A percentile compares a stretch with the other conserved stretches of the same genome.
Conservation (phyloP, 495 filamentous ascomycete genomes). For the Tuber microsphaerosporum region DNA sequence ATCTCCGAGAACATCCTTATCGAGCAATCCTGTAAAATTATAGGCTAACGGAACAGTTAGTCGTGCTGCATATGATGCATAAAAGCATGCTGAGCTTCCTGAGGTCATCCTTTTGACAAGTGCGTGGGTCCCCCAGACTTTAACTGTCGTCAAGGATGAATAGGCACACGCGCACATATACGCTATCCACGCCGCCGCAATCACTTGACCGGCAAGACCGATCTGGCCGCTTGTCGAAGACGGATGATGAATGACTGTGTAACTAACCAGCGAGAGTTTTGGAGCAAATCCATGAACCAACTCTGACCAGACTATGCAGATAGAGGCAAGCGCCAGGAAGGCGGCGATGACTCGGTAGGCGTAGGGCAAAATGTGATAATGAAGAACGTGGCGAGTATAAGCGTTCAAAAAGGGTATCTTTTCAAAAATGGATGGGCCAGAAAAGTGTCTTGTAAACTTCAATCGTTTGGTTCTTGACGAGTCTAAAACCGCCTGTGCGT, state of each 20-base stretch:
- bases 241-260: slow-evolving; percentile 76
- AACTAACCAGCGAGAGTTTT: slow-evolving; percentile 69
- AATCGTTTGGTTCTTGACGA: slow-evolving; percentile 72
- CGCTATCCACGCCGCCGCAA: slow-evolving; percentile 77
- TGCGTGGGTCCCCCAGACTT: slow-evolving; percentile 89
- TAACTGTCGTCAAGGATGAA: slow-evolving; percentile 75
- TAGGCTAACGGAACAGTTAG: slow-evolving; percentile 87
- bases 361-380: slow-evolving; percentile 63
- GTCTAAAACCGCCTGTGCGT: slow-evolving; percentile 75
- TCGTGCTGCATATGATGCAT: slow-evolving; percentile 78
- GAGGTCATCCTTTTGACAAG: slow-evolving; percentile 86
- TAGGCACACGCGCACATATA: slow-evolving; percentile 89
- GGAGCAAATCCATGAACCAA: slow-evolving; percentile 69
- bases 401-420: slow-evolving; percentile 64
- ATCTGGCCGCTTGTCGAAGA: slow-evolving; percentile 59
- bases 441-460: slow-evolving; percentile 58
- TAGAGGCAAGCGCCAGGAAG: slow-evolving; percentile 64
- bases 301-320: slow-evolving; percentile 86
- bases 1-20: slow-evolving; percentile 55
- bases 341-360: slow-evolving; percentile 55
- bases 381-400: slow-evolving; percentile 70
- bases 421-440: slow-evolving; percentile 51
- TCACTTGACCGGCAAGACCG: slow-evolving; percentile 74
- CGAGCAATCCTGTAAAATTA: slow-evolving; percentile 88
- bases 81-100: slow-evolving; percentile 88